Evolutionary conservation across 805 yeast species (phyloP), one percentile per base, ranked within the genome.

Genomic region (Kazachstania kunashirensis): DNA sequence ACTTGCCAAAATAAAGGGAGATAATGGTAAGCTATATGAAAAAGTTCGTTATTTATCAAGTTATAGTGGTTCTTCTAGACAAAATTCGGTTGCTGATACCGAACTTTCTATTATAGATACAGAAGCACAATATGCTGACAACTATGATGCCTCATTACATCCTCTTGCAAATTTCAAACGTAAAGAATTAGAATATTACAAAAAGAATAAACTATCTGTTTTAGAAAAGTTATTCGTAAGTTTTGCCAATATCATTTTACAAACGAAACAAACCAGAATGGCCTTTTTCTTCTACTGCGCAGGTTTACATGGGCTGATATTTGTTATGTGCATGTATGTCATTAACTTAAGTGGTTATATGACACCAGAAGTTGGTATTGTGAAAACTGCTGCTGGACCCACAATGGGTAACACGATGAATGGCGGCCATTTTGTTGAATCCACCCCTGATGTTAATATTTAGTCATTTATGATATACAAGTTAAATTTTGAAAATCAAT

Each of bases 101-200:
- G 9, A 36, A 46, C 2, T 36, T 34, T 14, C 42, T 49, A 51
- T 46, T 19, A 53, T 57, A 12, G 77, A 72, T 48, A 52, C 74
- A 10, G 94, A 82, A 48, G 67, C 69, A 23, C 70, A 70, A 46
- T 79, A 81, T 53, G 73, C 73, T 31, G 65, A 70, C 21, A 70
- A 61, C 33, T 86, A 83, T 62, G 95, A 85, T 48, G 77, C 79
- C 35, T 79, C 78, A 33, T 62, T 85, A 31, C 86, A 85, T 48
- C 94, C 95, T 23, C 75, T 86, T 42, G 89, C 83, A 46, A 81
- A 76, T 49, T 84, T 89, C 59, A 72, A 94, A 49, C 71, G 77
- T 31, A 65, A 76, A 44, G 96, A 85, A 53, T 73, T 81, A 24
- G 85, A 80, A 49, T 67, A 95, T 46, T 54, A 55, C 35, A 78